Conservation (phyloP, 306 rosid species). For the Dryas octopetala region DNA sequence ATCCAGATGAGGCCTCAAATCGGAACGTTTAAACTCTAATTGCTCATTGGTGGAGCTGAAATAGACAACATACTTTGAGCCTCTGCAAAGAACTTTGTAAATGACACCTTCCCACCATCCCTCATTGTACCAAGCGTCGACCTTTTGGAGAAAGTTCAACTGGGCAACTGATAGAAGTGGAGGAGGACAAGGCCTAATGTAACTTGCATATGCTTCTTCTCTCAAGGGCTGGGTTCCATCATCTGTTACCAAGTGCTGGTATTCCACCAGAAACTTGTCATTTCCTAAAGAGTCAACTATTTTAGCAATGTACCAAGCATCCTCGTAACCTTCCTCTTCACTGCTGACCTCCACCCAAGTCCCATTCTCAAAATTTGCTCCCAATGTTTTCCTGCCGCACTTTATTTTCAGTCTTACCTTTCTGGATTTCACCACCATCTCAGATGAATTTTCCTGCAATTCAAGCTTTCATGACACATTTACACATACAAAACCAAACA, state of each 20-base stretch:
- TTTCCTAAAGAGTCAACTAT: slow-evolving; percentile 28
- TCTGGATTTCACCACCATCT: slow-evolving; percentile 16
- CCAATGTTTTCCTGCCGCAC: slow-evolving; percentile 16
- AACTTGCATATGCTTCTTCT: slow-evolving; percentile 29
- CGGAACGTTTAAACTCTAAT: slow-evolving; percentile 22
- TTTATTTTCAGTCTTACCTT: slow-evolving; percentile 26
- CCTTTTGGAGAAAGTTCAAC: slow-evolving; percentile 36
- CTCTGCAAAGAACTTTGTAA: slow-evolving; percentile 23
- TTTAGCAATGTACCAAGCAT: slow-evolving; percentile 45
- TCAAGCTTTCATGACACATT: slow-evolving; percentile 19
- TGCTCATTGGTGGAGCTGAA: slow-evolving; percentile 34
- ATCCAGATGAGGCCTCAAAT: slow-evolving; percentile 49
- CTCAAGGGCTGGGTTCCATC: slow-evolving; percentile 36
- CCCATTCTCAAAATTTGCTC: slow-evolving; percentile 28
- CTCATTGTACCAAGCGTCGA: slow-evolving; percentile 51
- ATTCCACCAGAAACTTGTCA: slow-evolving; percentile 44
- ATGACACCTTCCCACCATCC: slow-evolving; percentile 63
- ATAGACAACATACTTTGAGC: slow-evolving; percentile 33
- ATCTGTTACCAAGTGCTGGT: slow-evolving; percentile 34
- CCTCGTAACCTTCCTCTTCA: slow-evolving; percentile 42
- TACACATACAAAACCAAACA: neutral
- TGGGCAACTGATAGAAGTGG: slow-evolving; percentile 16
- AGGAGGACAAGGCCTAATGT: slow-evolving; percentile 51
- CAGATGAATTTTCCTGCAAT: slow-evolving; percentile 34
- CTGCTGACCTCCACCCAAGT: slow-evolving; percentile 40